A percentile compares a stretch with the other conserved stretches of the same genome.
These are phyloP conservation scores for Cairneyella variabilis DNA, from an alignment of 495 filamentous ascomycete genomes.

Conservation along the genomic window DNA sequence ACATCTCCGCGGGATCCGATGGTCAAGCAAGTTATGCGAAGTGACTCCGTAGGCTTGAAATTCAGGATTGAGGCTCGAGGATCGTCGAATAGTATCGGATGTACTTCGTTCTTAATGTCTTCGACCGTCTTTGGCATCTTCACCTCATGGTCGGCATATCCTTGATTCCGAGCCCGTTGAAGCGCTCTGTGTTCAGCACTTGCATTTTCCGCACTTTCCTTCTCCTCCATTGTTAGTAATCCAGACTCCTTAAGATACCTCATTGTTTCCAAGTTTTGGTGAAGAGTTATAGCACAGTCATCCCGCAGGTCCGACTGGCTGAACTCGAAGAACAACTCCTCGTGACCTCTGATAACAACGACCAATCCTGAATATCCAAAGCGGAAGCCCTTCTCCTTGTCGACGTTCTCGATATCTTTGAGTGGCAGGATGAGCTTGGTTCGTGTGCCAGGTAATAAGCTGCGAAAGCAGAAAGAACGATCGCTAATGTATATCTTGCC, in stretches of 20 bases:
- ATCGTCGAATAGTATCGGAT: constrained; percentile 87
- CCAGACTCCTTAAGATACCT: constrained; percentile 70
- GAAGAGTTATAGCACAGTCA: constrained; percentile 80
- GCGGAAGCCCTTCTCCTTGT: constrained; percentile 92
- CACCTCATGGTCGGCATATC: constrained; percentile 53
- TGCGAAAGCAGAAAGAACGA: constrained; percentile 90
- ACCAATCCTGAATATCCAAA: constrained; percentile 91
- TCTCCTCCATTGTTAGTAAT: constrained; percentile 63
- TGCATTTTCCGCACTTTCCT: constrained; percentile 69
- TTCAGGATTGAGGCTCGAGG: constrained; percentile 87
- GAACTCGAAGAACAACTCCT: constrained; percentile 98
- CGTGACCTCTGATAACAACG: constrained; percentile 86
- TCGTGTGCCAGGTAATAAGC: constrained; percentile 80
- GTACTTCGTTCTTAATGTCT: constrained; percentile 47
- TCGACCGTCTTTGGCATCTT: constrained; percentile 50
- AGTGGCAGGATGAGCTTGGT: constrained; percentile 92
- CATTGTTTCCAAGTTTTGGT: constrained; percentile 69
- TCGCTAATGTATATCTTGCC: constrained; percentile 96
- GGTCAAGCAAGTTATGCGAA: constrained; percentile 89
- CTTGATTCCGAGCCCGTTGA: constrained; percentile 68
- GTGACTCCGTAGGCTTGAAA: constrained; percentile 80
- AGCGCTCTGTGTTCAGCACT: constrained; percentile 79
- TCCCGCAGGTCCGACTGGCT: constrained; percentile 69
- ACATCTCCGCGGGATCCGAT: constrained; percentile 96
- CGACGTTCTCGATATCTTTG: constrained; percentile 88